Evolutionary conservation across 331 rosid species (phyloP), one percentile per base, ranked within the genome.

Genomic region (Stylosanthes scabra): DNA sequence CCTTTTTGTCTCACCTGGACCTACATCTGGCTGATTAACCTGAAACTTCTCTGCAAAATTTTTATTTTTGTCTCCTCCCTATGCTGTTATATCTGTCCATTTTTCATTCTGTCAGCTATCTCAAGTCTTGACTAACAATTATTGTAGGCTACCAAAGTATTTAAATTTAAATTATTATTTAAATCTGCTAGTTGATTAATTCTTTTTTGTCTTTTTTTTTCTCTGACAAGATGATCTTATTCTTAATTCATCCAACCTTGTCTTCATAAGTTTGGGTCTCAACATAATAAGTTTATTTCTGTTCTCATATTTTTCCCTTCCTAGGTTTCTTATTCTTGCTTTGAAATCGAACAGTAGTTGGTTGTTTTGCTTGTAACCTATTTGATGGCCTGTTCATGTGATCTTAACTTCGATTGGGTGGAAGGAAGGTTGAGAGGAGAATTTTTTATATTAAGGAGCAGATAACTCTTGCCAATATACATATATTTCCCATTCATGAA

Each of bases 351-450:
- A 4, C 16, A 13, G 41, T 50, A 56, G 16, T 12, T 57, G 39
- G 57, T 16, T 31, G 3, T 46, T 31, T 31, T 5, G 5, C 6
- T 46, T 75, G 25, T 20, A 3, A 15, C 34, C 11, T 15, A 56
- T 65, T 57, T 75, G 14, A 66, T 75, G 9, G 34, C 31, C 39
- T 61, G 8, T 41, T 70, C 37, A 31, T 31, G 37, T 31, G 75
- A 71, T 31, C 9, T 44, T 47, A 66, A n/a, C 9, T 28, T 42
- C 29, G 40, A 12, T 74, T 31, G 49, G 63, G 13, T 31, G 8
- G 41, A 58, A 31, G 42, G 60, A 46, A 5, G 6, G 44, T 66
- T 66, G 73, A 46, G 25, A 16, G 80, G 60, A 55, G 10, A 31
- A 8, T 29, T 57, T 40, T 47, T 45, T 16, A 14, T 66, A n/a